Evolutionary conservation across 805 yeast species (phyloP).

Genomic region (Sugiyamaella valdiviana): DNA sequence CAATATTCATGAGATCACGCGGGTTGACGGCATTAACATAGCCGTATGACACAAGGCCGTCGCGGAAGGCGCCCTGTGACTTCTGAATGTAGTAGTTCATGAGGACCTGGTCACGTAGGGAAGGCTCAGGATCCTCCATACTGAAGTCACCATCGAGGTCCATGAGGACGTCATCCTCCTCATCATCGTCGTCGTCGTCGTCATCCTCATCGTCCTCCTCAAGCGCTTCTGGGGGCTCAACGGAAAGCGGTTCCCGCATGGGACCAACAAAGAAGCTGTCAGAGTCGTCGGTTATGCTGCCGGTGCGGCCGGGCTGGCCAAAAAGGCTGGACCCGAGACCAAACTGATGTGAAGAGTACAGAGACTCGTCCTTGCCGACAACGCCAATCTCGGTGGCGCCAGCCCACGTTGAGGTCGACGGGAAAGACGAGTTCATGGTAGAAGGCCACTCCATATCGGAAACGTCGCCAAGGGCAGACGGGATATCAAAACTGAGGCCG

Average conservation of each 20-base stretch:
- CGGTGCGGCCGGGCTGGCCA: neutral
- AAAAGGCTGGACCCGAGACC: neutral
- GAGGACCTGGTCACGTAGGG: conserved; percentile 1
- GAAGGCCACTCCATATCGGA: neutral
- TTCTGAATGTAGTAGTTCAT: neutral
- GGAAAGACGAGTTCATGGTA: neutral
- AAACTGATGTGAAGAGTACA: neutral
- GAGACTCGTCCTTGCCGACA: neutral
- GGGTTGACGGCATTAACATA: neutral
- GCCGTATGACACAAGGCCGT: neutral
- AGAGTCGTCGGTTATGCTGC: neutral
- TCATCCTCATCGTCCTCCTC: conserved; percentile 17
- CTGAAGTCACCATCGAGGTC: conserved; percentile 4
- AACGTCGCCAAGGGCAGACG: neutral
- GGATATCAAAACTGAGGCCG: neutral
- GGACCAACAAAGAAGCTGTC: neutral
- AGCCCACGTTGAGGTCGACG: neutral
- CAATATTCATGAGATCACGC: conserved; percentile 1
- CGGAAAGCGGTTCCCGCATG: neutral
- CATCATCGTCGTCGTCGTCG: conserved; percentile 21
- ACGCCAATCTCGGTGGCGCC: neutral
- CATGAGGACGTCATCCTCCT: conserved; percentile 7
- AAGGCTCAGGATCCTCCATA: neutral
- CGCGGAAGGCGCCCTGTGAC: neutral
- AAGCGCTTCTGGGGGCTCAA: conserved; percentile 2